A percentile compares a stretch with the other conserved stretches of the same genome.
Conservation (phyloP, 805 yeast species). For the Groenewaldozyma tartarivorans region DNA sequence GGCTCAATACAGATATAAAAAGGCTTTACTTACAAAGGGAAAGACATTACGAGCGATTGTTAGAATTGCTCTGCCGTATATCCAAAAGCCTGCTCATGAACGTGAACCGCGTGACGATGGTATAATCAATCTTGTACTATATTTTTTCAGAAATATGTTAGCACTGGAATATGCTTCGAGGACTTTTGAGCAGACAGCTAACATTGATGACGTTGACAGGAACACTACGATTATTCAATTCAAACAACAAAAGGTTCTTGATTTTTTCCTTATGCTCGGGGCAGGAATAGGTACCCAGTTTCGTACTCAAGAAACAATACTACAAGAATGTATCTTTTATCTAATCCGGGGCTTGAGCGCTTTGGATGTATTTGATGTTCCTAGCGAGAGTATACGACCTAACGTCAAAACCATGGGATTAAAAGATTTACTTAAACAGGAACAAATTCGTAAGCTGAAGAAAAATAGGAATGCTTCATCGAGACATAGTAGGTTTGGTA, state of each 20-base stretch:
- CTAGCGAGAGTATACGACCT: no score
- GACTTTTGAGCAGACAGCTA: slow-evolving; percentile 5
- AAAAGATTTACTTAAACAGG: slow-evolving; percentile 47
- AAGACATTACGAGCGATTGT: slow-evolving; percentile 58
- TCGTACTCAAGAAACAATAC: slow-evolving; percentile 50
- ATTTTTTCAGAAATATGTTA: slow-evolving; percentile 68
- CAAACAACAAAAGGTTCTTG: slow-evolving; percentile 62
- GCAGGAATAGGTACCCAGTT: slow-evolving; percentile 57
- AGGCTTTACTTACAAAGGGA: slow-evolving; percentile 52
- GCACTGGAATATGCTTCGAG: slow-evolving; percentile 36
- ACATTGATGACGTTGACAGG: slow-evolving; percentile 56
- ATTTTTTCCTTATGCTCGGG: slow-evolving; percentile 60
- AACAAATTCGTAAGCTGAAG: slow-evolving; percentile 41
- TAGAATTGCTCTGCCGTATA: slow-evolving; percentile 54
- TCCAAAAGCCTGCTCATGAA: slow-evolving; percentile 25
- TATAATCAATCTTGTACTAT: slow-evolving; percentile 59
- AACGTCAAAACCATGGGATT: slow-evolving; percentile 9
- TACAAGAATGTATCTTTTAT: slow-evolving; percentile 62
- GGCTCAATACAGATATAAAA: slow-evolving; percentile 65
- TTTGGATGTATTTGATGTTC: slow-evolving; percentile 17
- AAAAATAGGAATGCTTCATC: slow-evolving; percentile 47
- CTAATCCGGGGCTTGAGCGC: slow-evolving; percentile 49
- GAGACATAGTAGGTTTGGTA: slow-evolving; percentile 88
- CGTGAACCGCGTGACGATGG: slow-evolving; percentile 65
- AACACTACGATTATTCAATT: slow-evolving; percentile 49